Conservation (phyloP, 257 asterid genomes). For the Capsicum baccatum region DNA sequence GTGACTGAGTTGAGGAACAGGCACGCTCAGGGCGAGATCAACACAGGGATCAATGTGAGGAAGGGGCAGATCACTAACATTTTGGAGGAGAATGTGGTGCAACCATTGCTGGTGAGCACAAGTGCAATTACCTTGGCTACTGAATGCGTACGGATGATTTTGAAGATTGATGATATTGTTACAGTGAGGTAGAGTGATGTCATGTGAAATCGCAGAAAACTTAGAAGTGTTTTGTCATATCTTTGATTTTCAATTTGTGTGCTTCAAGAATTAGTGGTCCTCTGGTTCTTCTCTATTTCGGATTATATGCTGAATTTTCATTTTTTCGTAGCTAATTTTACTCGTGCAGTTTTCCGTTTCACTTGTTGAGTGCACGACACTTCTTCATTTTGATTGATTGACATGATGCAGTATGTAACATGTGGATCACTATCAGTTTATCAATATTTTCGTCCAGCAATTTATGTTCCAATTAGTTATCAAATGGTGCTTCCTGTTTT, state of each 20-base stretch:
- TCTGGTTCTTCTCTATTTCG: background rate
- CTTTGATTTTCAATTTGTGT: slow-evolving; percentile 38
- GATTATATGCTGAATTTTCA: slow-evolving; percentile 21
- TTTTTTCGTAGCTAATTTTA: slow-evolving; percentile 27
- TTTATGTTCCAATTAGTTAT: slow-evolving; percentile 4
- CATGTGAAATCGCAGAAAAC: slow-evolving; percentile 27
- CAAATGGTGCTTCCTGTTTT: background rate
- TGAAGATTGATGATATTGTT: slow-evolving; percentile 98
- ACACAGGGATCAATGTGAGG: slow-evolving; percentile 99
- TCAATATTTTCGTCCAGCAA: background rate
- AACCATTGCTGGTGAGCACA: slow-evolving; percentile 97
- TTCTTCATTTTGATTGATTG: slow-evolving; percentile 13
- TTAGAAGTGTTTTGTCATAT: slow-evolving; percentile 35
- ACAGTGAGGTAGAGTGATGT: slow-evolving; percentile 80
- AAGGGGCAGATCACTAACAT: slow-evolving; percentile 97
- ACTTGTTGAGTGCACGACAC: background rate
- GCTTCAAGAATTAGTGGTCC: slow-evolving; percentile 35
- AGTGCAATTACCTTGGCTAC: slow-evolving; percentile 89
- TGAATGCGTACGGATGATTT: slow-evolving; percentile 96
- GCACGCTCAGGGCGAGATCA: slow-evolving; percentile 97
- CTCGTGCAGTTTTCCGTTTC: background rate
- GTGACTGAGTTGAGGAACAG: slow-evolving; percentile 98
- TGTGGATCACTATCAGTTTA: slow-evolving; percentile 10
- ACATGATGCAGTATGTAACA: slow-evolving; percentile 22
- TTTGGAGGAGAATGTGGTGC: slow-evolving; percentile 97